Base-by-base conservation (phyloP, 2,329 filamentous ascomycete species). In the Akanthomyces dipterigenus region DNA sequence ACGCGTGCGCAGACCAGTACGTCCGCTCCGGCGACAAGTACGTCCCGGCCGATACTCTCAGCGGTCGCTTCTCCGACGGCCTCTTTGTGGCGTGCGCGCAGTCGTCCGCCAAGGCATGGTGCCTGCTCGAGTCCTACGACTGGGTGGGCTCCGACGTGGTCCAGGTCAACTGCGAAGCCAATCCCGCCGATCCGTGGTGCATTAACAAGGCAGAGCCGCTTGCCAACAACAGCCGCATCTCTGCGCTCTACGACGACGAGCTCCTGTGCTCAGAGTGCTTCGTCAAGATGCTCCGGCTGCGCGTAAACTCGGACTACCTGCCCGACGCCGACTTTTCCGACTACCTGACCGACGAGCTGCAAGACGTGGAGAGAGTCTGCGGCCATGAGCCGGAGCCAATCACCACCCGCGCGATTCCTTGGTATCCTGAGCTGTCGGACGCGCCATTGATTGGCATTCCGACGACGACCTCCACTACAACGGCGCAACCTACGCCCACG, bases 91-190 rank as follows among this genome's bases (percentile, higher is more conserved):
- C 36, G 2, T 38, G 36, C 36, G 36, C 36, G 36, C 12, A 14
- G 16, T 38, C 36, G 5, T 38, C 36, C 12, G 3, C 36, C 36
- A 38, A 38, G 36, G 36, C 11, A 38, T 38, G 36, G 36, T 38
- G 36, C 16, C 36, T 38, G 36, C 36, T 38, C 16, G 49, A 45
- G 55, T 48, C 45, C 11, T 55, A 64, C n/a, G 55, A 64, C 20
- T 64, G 63, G 63, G 55, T 60, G 9, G 63, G 63, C 20, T 60
- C 55, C 9, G 63, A 63, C 40, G 40, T 64, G 12, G 60, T 64
- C 3, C 50, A 60, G 40, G 26, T 57, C 6, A 43, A 64, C 51
- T 64, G 63, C 53, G 49, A 42, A 14, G 63, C 63, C 16, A 62
- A 60, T 14, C 63, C 63, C 3, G 11, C 45, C 5, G 63, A 62